Percentiles rank a stretch among this genome's conserved stretches.
Conservation (phyloP, 805 yeast species). For the Ogataea paradorogensis region DNA sequence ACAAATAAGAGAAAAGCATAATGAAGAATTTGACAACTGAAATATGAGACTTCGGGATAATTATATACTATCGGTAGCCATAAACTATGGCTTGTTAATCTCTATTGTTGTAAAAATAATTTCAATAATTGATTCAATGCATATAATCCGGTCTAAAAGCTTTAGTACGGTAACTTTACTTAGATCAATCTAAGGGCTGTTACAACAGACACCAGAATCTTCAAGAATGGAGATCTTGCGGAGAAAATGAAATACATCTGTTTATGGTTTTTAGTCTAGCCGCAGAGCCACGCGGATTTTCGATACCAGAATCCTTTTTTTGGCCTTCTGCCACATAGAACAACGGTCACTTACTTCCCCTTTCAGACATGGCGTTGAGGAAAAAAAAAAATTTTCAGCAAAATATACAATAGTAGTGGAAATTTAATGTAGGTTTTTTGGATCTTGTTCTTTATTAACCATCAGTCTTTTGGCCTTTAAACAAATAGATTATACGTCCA, state of each 20-base stretch:
- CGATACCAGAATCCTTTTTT: not conserved
- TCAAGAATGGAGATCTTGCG: not conserved
- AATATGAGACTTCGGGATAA: too few relatives aligned
- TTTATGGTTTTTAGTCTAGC: too few relatives aligned
- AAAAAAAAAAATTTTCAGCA: slow-evolving; percentile 10
- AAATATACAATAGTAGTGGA: slow-evolving; percentile 7
- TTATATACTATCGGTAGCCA: too few relatives aligned
- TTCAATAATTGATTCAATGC: too few relatives aligned
- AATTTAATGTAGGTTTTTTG: slow-evolving; percentile 10
- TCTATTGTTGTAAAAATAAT: too few relatives aligned
- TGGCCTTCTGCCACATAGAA: slow-evolving; percentile 4
- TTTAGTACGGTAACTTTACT: too few relatives aligned
- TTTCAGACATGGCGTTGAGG: slow-evolving; percentile 12
- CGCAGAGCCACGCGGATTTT: too few relatives aligned
- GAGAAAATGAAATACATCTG: too few relatives aligned
- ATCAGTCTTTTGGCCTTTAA: slow-evolving; percentile 11
- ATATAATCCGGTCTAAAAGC: too few relatives aligned
- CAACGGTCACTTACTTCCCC: slow-evolving; percentile 10
- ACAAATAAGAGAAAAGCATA: not conserved
- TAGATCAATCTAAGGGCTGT: too few relatives aligned
- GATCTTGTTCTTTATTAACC: slow-evolving; percentile 14
- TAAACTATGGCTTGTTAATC: too few relatives aligned
- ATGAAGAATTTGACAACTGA: not conserved
- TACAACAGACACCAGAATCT: not conserved
- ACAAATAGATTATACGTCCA: slow-evolving; percentile 15